Conservation (phyloP, 2,329 filamentous ascomycete genomes). For the Nothomitra cinnamomea region DNA sequence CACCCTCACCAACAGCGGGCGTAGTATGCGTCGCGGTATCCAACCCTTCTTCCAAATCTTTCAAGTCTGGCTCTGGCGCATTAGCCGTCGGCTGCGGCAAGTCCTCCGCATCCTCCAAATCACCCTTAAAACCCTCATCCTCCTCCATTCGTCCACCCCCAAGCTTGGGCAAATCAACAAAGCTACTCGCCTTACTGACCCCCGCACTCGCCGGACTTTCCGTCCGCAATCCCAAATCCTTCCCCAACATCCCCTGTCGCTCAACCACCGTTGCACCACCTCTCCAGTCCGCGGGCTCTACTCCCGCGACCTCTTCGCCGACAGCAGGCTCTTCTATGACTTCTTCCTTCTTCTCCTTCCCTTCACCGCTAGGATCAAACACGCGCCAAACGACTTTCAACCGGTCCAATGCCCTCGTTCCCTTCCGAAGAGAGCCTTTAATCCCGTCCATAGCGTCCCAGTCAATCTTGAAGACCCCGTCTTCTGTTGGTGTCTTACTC, state of each 20-base stretch:
- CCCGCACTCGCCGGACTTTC: slow-evolving; percentile 47
- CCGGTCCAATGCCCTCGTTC: slow-evolving; percentile 62
- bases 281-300: slow-evolving; percentile 57
- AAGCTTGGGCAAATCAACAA: slow-evolving; percentile 20
- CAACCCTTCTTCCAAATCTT: slow-evolving; percentile 12
- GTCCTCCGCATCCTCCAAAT: slow-evolving; percentile 12
- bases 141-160: slow-evolving; percentile 10
- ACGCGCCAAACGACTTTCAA: slow-evolving; percentile 72
- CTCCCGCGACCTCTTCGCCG: slow-evolving; percentile 54
- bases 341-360: slow-evolving; percentile 15
- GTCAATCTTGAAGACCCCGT: slow-evolving; percentile 53
- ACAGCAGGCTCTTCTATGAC: slow-evolving; percentile 48
- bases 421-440: slow-evolving; percentile 73
- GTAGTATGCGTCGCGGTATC: slow-evolving; percentile 17
- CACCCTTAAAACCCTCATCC: slow-evolving; percentile 9
- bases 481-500: slow-evolving; percentile 25
- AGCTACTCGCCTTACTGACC: slow-evolving; percentile 57
- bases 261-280: slow-evolving; percentile 28
- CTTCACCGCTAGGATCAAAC: slow-evolving; percentile 4
- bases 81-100: slow-evolving; percentile 11
- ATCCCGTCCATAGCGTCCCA: slow-evolving; percentile 83
- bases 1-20: neutral
- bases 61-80: slow-evolving; percentile 11
- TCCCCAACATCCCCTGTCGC: slow-evolving; percentile 33
- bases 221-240: slow-evolving; percentile 50